Base-by-base conservation (phyloP, 257 asterid genomes). In the Ophiorrhiza pumila region DNA sequence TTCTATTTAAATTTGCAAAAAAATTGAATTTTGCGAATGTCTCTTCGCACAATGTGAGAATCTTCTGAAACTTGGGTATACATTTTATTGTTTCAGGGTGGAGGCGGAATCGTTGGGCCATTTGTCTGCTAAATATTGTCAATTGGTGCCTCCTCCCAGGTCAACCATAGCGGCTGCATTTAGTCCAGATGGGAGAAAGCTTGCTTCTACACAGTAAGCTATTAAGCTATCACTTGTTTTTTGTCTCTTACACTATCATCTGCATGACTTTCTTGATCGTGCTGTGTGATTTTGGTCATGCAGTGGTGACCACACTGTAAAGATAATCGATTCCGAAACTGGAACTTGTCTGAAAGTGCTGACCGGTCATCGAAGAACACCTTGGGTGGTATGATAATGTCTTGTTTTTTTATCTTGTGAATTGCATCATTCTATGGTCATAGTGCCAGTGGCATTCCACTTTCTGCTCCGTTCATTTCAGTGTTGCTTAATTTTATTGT, bases 121-220 rank as follows among this genome's bases (percentile, higher is more conserved):
- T 29, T 64, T 79, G 49, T 64, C 79, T 20, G 73, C 74, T n/a
- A 62, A 79, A 43, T 69, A 57, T 35, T 74, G 69, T 63, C 58
- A 67, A 17, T 43, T 55, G 65, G 63, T 53, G 9, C 76, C 76
- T 74, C 61, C 82, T 60, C 82, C 76, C 5, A 69, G 75, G 63
- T 78, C 79, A 55, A 78, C 82, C 27, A 78, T 74, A 18, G 75
- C 79, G 7, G 72, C 76, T 39, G 79, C 78, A 43, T 73, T 78
- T 68, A 71, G 77, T 64, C 23, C 72, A 56, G 80, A 71, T 70
- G 74, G 79, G 43, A 71, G 55, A 66, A 69, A 23, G n/a, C 65
- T 74, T 32, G 74, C 77, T 45, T 70, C 77, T 47, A 79, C 72
- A 34, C 68, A 75, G 82, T 79, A 69, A 42, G 75, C 35, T 63